Percentiles rank a stretch among this genome's conserved stretches.
These are phyloP conservation scores for Eleusine indica DNA, from an alignment of 176 grass and related monocot genomes.

Conservation along the genomic window DNA sequence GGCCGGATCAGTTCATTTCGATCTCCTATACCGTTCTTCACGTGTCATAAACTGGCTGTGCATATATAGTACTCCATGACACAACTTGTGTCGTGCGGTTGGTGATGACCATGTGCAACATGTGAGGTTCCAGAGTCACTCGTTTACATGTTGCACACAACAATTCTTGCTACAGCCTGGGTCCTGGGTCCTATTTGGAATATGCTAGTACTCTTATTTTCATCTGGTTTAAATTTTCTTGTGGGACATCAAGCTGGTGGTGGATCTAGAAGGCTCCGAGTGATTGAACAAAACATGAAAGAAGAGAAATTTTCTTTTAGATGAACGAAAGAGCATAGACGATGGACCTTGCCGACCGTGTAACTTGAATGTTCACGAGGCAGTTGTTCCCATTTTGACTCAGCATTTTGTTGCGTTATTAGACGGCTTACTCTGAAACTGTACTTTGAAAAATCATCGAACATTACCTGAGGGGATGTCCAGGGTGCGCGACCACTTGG, in stretches of 20 bases:
- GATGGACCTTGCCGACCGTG: not conserved
- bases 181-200: not conserved
- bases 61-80: not conserved
- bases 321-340: too few relatives aligned
- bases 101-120: constrained; percentile 23
- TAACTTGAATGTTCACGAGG: too few relatives aligned
- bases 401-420: too few relatives aligned
- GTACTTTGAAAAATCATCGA: not conserved
- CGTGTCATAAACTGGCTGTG: not conserved
- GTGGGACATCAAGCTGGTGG: not conserved
- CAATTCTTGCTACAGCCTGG: not conserved
- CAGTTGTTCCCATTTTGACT: too few relatives aligned
- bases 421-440: not conserved
- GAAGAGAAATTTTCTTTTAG: not conserved
- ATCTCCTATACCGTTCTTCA: too few relatives aligned
- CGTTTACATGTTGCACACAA: not conserved
- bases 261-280: not conserved
- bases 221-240: not conserved
- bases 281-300: not conserved
- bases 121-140: not conserved
- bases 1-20: too few relatives aligned
- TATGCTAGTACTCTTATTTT: not conserved
- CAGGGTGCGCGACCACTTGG: constrained; percentile 51
- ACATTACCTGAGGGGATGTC: constrained; percentile 57
- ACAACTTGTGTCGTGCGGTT: not conserved